Conservation (phyloP, 129 eudicot species). For the Pseudognaphalium luteoalbum region DNA sequence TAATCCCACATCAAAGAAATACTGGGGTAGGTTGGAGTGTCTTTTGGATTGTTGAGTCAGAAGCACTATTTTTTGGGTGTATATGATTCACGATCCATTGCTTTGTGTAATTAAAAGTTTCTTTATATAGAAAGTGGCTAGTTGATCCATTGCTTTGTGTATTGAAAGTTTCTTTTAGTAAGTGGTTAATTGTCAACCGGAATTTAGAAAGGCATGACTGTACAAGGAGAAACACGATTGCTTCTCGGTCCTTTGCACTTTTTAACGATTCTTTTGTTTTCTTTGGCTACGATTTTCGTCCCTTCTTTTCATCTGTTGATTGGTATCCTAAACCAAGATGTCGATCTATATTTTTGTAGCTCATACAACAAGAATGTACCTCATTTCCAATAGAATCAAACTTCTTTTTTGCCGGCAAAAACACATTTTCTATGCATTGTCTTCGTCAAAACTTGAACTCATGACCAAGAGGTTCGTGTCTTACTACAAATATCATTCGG, state of each 20-base stretch:
- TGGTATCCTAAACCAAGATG: background rate
- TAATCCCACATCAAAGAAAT: background rate
- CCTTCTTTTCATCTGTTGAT: background rate
- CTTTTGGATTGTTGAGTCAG: slow-evolving; percentile 7
- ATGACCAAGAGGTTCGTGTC: too few relatives aligned
- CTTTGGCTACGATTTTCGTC: too few relatives aligned
- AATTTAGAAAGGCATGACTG: too few relatives aligned
- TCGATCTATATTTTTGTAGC: background rate
- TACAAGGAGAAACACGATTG: background rate
- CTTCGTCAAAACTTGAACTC: too few relatives aligned
- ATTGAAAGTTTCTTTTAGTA: background rate
- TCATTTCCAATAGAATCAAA: background rate
- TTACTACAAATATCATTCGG: too few relatives aligned
- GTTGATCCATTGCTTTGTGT: background rate
- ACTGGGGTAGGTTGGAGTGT: background rate
- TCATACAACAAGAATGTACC: background rate
- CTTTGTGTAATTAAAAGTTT: background rate
- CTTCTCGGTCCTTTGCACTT: background rate
- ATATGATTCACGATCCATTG: background rate
- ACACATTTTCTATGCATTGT: background rate
- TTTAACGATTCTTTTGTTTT: too few relatives aligned
- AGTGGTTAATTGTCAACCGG: background rate
- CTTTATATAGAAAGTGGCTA: background rate
- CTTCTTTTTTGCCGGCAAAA: background rate
- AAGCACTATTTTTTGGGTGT: background rate